Base-by-base conservation (phyloP, 345 rosid species). In the Stellera chamaejasme region DNA sequence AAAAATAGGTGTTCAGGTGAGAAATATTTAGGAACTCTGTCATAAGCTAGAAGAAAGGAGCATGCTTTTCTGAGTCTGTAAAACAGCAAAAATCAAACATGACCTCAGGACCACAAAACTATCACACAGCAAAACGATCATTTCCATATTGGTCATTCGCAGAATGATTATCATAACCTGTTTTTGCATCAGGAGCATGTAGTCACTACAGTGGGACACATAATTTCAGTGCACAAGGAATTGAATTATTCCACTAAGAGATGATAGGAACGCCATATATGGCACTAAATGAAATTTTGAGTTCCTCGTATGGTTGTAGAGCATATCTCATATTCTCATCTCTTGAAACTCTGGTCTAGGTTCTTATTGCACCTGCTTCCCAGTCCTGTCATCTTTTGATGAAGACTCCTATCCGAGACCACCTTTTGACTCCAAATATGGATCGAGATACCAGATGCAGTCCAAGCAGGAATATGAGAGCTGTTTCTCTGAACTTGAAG, bases 351-450 rank as follows among this genome's bases (percentile, higher is more conserved):
- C 58, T 49, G 46, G 55, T 74, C 69, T 90, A 90, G 91, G 88
- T 55, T 82, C 69, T 65, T 77, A 61, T 64, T 77, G 78, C 60
- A 61, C 71, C 58, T 70, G 85, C 67, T 72, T 87, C 55, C 71
- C 82, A 10, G 67, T 81, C 59, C 79, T 77, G 58, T 50, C 79
- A 62, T 68, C 66, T 47, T 64, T 58, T 27, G 87, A 78, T 61
- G 83, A 66, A 62, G 66, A 75, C 47, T 59, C 56, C 46, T 43
- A 69, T 54, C 54, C 66, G 42, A 59, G 50, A 60, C 63, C 83
- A 65, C 71, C 68, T 62, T 76, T 72, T 71, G 73, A 62, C 61
- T 72, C 75, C 54, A 69, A 57, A 66, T 52, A 67, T 71, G 77
- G 66, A 58, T 68, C 69, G 52, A 60, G 66, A 65, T 56, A 58